Conservation (phyloP, 2,329 filamentous ascomycete genomes). For the Fusarium luffae region DNA sequence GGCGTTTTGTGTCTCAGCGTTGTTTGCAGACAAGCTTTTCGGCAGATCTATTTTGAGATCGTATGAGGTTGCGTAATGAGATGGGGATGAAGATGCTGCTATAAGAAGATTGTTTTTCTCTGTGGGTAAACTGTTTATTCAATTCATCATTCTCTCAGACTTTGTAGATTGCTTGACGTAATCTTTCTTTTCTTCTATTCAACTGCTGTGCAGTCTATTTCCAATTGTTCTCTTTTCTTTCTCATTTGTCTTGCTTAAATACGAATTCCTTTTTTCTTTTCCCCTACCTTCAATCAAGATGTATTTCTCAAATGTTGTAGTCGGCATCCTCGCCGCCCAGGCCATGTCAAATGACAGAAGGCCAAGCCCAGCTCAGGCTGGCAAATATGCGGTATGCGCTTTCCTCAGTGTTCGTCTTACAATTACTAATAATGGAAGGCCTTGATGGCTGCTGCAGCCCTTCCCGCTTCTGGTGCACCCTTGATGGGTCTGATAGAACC, state of each 20-base stretch:
- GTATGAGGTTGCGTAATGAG: not conserved
- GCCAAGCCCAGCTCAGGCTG: not conserved
- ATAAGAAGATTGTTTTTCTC: constrained; percentile 16
- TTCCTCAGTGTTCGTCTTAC: too few species aligned
- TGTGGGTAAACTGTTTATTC: not conserved
- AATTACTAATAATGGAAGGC: not conserved
- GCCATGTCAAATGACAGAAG: constrained; percentile 6
- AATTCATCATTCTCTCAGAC: not conserved
- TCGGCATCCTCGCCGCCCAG: constrained; percentile 23
- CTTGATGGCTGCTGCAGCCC: constrained; percentile 24
- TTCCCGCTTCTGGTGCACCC: constrained; percentile 9
- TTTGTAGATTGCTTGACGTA: constrained; percentile 21
- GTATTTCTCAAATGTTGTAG: constrained; percentile 24
- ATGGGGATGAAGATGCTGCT: not conserved
- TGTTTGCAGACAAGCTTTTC: not conserved
- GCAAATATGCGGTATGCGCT: constrained; percentile 3
- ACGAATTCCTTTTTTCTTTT: too few species aligned
- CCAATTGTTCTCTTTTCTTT: too few species aligned
- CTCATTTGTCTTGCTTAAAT: too few species aligned
- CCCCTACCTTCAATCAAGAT: not conserved
- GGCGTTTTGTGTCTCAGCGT: constrained; percentile 19
- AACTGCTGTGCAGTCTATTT: not conserved
- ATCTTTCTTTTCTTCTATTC: not conserved
- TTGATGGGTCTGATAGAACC: constrained; percentile 21
- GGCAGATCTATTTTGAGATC: constrained; percentile 15